Evolutionary conservation across 1,284 basidiomycete genomes (phyloP).

Genomic region (Leucoagaricus sp.): DNA sequence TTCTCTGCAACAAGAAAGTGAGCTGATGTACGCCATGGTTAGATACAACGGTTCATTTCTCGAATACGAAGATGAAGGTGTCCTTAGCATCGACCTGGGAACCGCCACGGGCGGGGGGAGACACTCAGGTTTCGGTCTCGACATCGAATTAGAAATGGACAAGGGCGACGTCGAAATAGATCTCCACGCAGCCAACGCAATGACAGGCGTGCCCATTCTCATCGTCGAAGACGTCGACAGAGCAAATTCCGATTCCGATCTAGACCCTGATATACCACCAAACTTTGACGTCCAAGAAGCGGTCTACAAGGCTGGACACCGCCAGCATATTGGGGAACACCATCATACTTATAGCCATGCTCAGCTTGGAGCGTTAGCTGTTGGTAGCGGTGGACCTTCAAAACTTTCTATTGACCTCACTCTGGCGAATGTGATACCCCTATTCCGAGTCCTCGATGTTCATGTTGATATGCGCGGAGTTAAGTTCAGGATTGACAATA

Average conservation of each 20-base stretch:
- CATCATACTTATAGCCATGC: too few relatives aligned
- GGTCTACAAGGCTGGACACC: slow-evolving; percentile 3
- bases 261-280: slow-evolving; percentile 18
- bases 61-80: slow-evolving; percentile 48
- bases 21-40: not conserved
- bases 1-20: not conserved
- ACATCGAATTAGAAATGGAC: slow-evolving; percentile 41
- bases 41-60: slow-evolving; percentile 27
- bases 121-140: slow-evolving; percentile 30
- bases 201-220: not conserved
- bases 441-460: slow-evolving; percentile 45
- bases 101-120: slow-evolving; percentile 12
- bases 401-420: not conserved
- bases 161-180: slow-evolving; percentile 17
- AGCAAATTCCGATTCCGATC: not conserved
- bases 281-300: slow-evolving; percentile 13
- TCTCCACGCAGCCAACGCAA: not conserved
- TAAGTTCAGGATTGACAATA: slow-evolving; percentile 38
- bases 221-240: slow-evolving; percentile 15
- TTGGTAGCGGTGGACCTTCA: not conserved
- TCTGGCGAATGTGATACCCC: slow-evolving; percentile 21
- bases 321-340: too few relatives aligned
- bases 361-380: not conserved
- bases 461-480: slow-evolving; percentile 39
- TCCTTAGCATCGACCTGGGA: slow-evolving; percentile 43